These are phyloP conservation scores for Agroathelia rolfsii DNA, from an alignment of 1,284 basidiomycete genomes.

Conservation along the genomic window DNA sequence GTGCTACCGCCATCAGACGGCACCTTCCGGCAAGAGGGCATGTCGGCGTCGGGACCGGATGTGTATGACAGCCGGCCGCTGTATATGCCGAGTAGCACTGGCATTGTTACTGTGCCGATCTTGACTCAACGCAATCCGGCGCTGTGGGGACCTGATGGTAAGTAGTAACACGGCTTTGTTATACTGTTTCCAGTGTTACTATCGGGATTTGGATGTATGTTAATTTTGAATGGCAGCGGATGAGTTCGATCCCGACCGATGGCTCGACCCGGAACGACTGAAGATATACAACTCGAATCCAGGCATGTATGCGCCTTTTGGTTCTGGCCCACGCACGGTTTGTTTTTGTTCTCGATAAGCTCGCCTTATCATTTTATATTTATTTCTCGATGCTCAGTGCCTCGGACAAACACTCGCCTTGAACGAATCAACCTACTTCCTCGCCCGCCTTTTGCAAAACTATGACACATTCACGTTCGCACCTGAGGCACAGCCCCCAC, in stretches of 20 bases:
- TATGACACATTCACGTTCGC: conserved; percentile 52
- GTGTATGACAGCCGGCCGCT: conserved; percentile 28
- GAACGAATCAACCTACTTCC: conserved; percentile 62
- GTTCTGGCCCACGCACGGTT: conserved; percentile 49
- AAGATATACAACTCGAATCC: conserved; percentile 44
- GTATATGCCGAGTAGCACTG: conserved; percentile 51
- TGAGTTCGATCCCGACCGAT: conserved; percentile 61
- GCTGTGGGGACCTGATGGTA: too few species aligned
- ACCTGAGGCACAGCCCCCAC: conserved; percentile 48
- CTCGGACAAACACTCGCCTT: conserved; percentile 67
- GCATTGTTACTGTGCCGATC: conserved; percentile 46
- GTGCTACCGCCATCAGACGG: conserved; percentile 42
- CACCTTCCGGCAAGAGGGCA: conserved; percentile 26
- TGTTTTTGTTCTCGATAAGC: conserved; percentile 12
- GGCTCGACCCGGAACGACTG: conserved; percentile 44
- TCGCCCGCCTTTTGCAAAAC: conserved; percentile 53
- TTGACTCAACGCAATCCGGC: conserved; percentile 49
- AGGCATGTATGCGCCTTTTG: conserved; percentile 60
- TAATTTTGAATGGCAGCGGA: conserved; percentile 59
- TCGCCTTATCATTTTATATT: conserved; percentile 19
- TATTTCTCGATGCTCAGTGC: conserved; percentile 31
- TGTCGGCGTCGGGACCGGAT: too few species aligned
- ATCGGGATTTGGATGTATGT: conserved; percentile 16
- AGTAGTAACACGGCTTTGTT: too few species aligned
- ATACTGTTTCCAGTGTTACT: too few species aligned